phyloP scores from a whole-genome alignment of 768 basidiomycete genomes.

The Leccinellum rugosiceps region DNA sequence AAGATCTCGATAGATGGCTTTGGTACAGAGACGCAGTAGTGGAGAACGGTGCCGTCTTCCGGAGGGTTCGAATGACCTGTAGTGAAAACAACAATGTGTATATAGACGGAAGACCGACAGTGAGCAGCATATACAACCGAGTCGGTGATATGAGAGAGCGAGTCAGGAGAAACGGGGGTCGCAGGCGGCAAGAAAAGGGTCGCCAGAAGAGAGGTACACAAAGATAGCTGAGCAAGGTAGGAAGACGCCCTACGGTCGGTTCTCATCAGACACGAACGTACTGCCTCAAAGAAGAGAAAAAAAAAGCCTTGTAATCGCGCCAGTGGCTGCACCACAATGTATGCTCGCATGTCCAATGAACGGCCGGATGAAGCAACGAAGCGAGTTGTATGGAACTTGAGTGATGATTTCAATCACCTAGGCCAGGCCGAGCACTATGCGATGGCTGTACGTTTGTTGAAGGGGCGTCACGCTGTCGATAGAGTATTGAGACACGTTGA shows the following conservation, averaged over 20 bases:
- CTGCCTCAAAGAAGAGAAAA: background rate
- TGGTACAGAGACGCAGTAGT: conserved; percentile 58
- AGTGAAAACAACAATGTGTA: conserved; percentile 55
- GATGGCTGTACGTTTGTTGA: conserved; percentile 36
- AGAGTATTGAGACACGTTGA: conserved; percentile 70
- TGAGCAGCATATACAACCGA: conserved; percentile 51
- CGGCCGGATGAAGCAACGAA: conserved; percentile 55
- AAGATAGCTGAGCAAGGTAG: conserved; percentile 23
- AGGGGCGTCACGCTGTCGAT: conserved; percentile 71
- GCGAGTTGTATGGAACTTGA: conserved; percentile 71
- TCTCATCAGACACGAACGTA: conserved; percentile 1
- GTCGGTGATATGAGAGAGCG: conserved; percentile 43
- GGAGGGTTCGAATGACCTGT: conserved; percentile 41
- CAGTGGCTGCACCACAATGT: conserved; percentile 59
- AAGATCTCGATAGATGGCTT: conserved; percentile 59
- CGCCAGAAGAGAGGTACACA: conserved; percentile 19
- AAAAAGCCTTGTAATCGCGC: conserved; percentile 52
- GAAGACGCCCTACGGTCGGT: conserved; percentile 18
- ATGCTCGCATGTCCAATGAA: conserved; percentile 70
- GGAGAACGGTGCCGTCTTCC: conserved; percentile 46
- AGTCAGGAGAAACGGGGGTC: conserved; percentile 37
- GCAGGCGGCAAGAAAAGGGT: conserved; percentile 29
- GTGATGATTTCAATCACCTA: conserved; percentile 67
- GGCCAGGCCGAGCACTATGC: conserved; percentile 70
- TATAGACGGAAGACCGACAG: conserved; percentile 48